Base-by-base conservation (phyloP, 306 rosid genomes). In the Lithocarpus polystachyus region DNA sequence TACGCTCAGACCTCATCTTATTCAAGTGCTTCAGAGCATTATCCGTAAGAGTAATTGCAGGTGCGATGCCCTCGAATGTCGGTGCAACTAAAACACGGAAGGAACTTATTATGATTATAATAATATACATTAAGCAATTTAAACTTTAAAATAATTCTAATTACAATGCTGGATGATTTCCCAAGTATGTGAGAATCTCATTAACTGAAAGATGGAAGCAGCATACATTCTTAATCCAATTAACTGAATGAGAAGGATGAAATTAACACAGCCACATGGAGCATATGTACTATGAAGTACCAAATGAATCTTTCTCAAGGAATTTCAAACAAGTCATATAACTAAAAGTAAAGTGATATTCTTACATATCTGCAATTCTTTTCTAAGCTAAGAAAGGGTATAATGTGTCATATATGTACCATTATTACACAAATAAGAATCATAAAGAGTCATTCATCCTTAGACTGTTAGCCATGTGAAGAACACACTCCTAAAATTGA, bases 11-110 rank as follows among this genome's bases (percentile, higher is more conserved):
- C 83, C 97, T 87, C 99, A 95, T 95, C 90, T 71, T 92, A 75
- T 82, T 95, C 87, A 95, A 92, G 89, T 92, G 97, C 86, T 89
- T 91, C 86, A 95, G 80, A n/a, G 99, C 99, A 74, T 79, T 83
- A 78, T 92, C 92, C 0, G 94, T 85, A 67, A 95, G 81, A 1
- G 78, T 83, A 71, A 86, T 83, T 40, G 89, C 90, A 56, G 90
- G 88, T 37, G 88, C 77, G 5, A 86, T 29, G 29, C 84, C 81
- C 85, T 89, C 88, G 0, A 86, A 37, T 74, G 86, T 68, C 2
- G 87, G 86, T 6, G 85, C 92, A 52, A 83, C 92, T 88, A 83
- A 74, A 62, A 80, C 48, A 7, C n/a, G 14, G 45, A 26, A 26
- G n/a, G 15, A 31, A 8, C 1, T 72, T 14, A 15, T 20, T 48